Evolutionary conservation across 2,329 filamentous ascomycete genomes (phyloP).

Genomic region (Fusarium marasasianum): DNA sequence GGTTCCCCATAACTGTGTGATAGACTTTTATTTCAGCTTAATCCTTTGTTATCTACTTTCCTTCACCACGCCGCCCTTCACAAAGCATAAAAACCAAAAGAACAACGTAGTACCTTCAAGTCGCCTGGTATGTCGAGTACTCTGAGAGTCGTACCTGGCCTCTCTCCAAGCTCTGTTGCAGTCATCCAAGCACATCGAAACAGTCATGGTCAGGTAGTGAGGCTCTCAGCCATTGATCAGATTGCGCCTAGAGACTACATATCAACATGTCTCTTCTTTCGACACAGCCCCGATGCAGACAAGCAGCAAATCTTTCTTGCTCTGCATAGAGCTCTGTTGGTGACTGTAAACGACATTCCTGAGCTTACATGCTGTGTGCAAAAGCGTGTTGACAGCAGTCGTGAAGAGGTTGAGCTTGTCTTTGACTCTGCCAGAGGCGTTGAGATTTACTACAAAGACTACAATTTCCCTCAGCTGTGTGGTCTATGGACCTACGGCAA

Average conservation of each 20-base stretch:
- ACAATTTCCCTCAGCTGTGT: neutral
- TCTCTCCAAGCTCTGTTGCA: neutral
- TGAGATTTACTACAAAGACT: neutral
- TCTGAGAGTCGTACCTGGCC: neutral
- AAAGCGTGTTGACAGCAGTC: neutral
- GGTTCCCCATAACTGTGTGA: rapidly evolving
- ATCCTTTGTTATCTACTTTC: neutral
- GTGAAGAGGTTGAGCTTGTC: neutral
- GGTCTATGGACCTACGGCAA: neutral
- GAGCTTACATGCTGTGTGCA: neutral
- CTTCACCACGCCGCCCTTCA: neutral
- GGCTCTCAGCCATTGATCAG: neutral
- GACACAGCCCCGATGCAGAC: neutral
- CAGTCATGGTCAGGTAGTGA: neutral
- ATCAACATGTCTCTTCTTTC: neutral
- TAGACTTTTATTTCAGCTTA: neutral
- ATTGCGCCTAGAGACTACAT: neutral
- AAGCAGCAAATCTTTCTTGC: neutral
- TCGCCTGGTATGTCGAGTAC: neutral
- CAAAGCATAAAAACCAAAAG: neutral
- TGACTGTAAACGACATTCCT: neutral
- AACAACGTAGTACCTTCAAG: neutral
- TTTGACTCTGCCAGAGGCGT: neutral
- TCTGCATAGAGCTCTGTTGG: neutral
- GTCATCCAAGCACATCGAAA: neutral